These are phyloP conservation scores for Gossypium davidsonii DNA, from an alignment of 441 rosid species.

Conservation along the genomic window DNA sequence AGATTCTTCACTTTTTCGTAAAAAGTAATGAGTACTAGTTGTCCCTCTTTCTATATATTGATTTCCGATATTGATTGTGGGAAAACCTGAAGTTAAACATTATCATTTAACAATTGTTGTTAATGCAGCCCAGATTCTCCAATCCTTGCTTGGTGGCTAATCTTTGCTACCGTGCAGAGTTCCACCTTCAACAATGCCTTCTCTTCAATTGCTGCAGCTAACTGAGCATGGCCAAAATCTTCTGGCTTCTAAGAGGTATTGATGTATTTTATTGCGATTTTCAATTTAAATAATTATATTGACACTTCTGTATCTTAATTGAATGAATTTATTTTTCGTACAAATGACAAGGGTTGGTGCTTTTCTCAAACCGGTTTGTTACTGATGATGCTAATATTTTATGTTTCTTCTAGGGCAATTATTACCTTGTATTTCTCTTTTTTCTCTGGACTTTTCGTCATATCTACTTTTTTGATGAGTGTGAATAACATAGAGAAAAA, in stretches of 20 bases:
- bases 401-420: not conserved
- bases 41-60: not conserved
- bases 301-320: not conserved
- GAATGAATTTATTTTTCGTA: not conserved
- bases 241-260: slow-evolving; percentile 78
- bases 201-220: slow-evolving; percentile 83
- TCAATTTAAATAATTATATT: not conserved
- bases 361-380: not conserved
- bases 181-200: slow-evolving; percentile 59
- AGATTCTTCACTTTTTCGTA: not conserved
- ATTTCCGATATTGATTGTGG: not conserved
- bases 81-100: not conserved
- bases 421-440: not conserved
- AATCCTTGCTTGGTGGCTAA: slow-evolving; percentile 26
- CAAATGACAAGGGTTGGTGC: not conserved
- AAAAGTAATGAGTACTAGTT: not conserved
- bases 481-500: not conserved
- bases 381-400: not conserved
- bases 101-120: slow-evolving; percentile 11
- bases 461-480: not conserved
- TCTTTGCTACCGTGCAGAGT: slow-evolving; percentile 21
- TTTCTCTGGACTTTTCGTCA: not conserved
- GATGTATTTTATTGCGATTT: not conserved
- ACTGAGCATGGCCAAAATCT: slow-evolving; percentile 83
- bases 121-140: slow-evolving; percentile 30